Evolutionary conservation across 1,284 basidiomycete species (phyloP), one percentile per base, ranked within the genome.

Genomic region (Marasmius oreades): DNA sequence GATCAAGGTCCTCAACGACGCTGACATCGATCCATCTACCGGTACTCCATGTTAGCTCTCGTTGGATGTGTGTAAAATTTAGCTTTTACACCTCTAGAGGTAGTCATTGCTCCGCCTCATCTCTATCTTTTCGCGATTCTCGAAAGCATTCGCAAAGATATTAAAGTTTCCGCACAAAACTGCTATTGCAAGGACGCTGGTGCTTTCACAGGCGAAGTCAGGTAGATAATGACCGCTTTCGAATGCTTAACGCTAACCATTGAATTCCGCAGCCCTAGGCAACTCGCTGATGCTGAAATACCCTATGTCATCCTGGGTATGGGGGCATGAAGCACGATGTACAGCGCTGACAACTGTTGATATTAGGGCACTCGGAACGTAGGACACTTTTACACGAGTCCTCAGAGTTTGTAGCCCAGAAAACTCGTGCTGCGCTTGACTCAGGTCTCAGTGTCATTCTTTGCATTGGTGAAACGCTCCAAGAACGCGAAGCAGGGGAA

Each of bases 151-250:
- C 77, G 81, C 59, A 78, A 82, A 56, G 84, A 86, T 46, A 73
- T 91, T 69, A 78, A 90, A 67, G 83, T 99, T 61, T 74, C 93
- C 12, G 96, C 95, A 22, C 97, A 99, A 75, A 98, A 98, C 78
- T 86, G 85, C 65, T 94, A 95, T 80, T 79, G 81, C 72, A 90
- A 94, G 74, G 68, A 82, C 12, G 86, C 85, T 22, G 96, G 96
- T 53, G 96, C 96, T 20, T 99, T 90, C 79, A 99, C 97, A 10
- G 96, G 95, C 57, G 95, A 97, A 74, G 92, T 92, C 75, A 94
- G 90, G 90, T 86, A 56, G 42, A 6, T 50, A 26, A 57, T 7
- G 34, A 10, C 20, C 23, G 34, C 26, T 14, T 44, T 33, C 53
- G 16, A 46, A 36, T 47, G 56, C 56, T n/a, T 22, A 43, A 55